Evolutionary conservation across 371 early-diverging fungal genomes (phyloP).

Genomic region (Chytridiales sp.): DNA sequence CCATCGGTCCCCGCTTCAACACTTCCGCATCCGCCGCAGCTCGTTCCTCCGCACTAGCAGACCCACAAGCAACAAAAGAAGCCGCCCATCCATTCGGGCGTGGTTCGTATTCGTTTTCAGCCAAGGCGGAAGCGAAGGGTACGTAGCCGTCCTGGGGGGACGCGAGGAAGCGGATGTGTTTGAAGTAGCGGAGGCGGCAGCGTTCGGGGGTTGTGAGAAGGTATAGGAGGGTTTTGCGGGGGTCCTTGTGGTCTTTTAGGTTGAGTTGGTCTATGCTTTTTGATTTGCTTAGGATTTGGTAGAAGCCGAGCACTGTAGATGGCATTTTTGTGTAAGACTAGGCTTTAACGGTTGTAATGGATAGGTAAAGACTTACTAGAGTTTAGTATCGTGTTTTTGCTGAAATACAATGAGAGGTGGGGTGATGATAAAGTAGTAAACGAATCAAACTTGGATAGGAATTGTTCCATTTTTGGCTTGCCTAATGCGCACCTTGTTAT

Average conservation of each 20-base stretch:
- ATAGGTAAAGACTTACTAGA: slow-evolving; percentile 12
- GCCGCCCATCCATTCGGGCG: too few relatives aligned
- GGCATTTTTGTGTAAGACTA: not conserved
- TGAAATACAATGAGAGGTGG: slow-evolving; percentile 25
- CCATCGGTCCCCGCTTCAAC: slow-evolving; percentile 5
- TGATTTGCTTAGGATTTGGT: slow-evolving; percentile 23
- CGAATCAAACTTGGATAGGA: slow-evolving; percentile 21
- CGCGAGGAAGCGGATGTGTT: slow-evolving; percentile 23
- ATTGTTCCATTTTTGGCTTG: slow-evolving; percentile 19
- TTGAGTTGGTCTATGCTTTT: slow-evolving; percentile 34
- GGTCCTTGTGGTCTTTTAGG: slow-evolving; percentile 21
- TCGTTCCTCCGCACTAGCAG: too few relatives aligned
- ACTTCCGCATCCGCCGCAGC: too few relatives aligned
- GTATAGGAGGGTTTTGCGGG: slow-evolving; percentile 28
- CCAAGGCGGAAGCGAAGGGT: slow-evolving; percentile 19
- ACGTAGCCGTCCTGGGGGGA: slow-evolving; percentile 39
- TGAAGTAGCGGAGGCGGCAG: slow-evolving; percentile 20
- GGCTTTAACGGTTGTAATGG: not conserved
- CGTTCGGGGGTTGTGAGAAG: slow-evolving; percentile 9
- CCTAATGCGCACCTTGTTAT: slow-evolving; percentile 35
- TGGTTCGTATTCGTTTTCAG: too few relatives aligned
- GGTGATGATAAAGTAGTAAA: slow-evolving; percentile 32
- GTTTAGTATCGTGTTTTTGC: slow-evolving; percentile 22
- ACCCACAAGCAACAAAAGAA: too few relatives aligned
- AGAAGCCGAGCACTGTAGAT: slow-evolving; percentile 19